Evolutionary conservation across 2,329 filamentous ascomycete species (phyloP).

Genomic region (Ascochyta fabae): DNA sequence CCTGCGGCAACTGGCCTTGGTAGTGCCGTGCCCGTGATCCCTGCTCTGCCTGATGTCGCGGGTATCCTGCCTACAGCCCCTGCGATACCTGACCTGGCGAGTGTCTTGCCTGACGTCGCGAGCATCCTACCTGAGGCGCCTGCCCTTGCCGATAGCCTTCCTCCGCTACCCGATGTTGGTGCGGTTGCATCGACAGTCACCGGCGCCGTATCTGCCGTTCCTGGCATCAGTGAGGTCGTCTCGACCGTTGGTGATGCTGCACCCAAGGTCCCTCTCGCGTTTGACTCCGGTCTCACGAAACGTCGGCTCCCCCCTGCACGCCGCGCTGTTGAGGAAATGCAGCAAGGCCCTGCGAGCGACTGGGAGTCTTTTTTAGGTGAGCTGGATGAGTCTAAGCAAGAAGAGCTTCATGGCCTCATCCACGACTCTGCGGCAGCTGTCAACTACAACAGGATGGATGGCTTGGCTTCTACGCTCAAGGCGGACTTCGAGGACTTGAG

Average conservation of each 20-base stretch:
- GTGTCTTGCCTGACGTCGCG: not conserved
- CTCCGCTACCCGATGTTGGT: not conserved
- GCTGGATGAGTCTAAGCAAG: constrained; percentile 10
- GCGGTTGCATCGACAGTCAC: not conserved
- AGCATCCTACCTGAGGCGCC: not conserved
- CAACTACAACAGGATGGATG: constrained; percentile 1
- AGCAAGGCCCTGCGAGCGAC: constrained; percentile 8
- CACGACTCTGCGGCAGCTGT: constrained; percentile 4
- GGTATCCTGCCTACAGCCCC: not conserved
- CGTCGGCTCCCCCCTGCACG: not conserved
- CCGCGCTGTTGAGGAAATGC: not conserved
- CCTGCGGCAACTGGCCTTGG: too few species aligned
- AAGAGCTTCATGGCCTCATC: constrained; percentile 7
- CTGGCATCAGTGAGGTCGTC: not conserved
- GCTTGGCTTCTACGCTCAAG: not conserved
- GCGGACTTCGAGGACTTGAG: not conserved
- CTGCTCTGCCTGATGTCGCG: not conserved
- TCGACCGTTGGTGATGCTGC: not conserved
- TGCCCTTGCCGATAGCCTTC: not conserved
- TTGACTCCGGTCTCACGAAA: not conserved
- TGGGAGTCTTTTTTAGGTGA: constrained; percentile 15
- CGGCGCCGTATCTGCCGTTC: not conserved
- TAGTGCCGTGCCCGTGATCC: not conserved
- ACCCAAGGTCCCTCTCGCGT: not conserved
- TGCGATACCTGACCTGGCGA: not conserved